Evolutionary conservation across 352 stramenopile species (phyloP).

Genomic region (Phytophthora gonapodyides): DNA sequence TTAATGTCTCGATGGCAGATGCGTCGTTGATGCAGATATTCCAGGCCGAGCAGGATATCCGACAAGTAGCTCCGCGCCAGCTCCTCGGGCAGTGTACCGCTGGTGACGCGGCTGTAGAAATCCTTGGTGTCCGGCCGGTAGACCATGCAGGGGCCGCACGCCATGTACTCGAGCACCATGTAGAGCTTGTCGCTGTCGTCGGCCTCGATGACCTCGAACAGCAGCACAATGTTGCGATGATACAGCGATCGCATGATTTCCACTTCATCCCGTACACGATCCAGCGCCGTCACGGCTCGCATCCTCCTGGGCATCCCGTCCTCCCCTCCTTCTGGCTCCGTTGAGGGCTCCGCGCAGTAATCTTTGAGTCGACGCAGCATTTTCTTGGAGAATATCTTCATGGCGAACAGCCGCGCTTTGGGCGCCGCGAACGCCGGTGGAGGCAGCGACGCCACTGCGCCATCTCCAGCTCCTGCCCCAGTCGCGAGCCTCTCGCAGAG

Average conservation of each 20-base stretch:
- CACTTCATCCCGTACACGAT: slow-evolving; percentile 85
- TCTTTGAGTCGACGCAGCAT: slow-evolving; percentile 79
- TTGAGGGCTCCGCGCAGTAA: slow-evolving; percentile 49
- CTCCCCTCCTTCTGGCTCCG: slow-evolving; percentile 1
- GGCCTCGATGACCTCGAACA: slow-evolving; percentile 92
- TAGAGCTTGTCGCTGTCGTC: slow-evolving; percentile 81
- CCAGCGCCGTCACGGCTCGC: slow-evolving; percentile 78
- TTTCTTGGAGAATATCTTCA: slow-evolving; percentile 89
- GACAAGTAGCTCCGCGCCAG: slow-evolving; percentile 65
- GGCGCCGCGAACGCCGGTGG: slow-evolving; percentile 27
- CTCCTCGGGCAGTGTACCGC: slow-evolving; percentile 57
- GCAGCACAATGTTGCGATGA: slow-evolving; percentile 89
- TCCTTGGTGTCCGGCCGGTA: slow-evolving; percentile 68
- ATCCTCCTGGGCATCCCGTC: slow-evolving; percentile 38
- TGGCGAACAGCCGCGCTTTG: slow-evolving; percentile 60
- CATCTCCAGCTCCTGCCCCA: slow-evolving; percentile 8
- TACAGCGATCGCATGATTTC: slow-evolving; percentile 88
- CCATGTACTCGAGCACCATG: slow-evolving; percentile 90
- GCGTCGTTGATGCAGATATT: slow-evolving; percentile 74
- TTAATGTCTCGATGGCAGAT: slow-evolving; percentile 92
- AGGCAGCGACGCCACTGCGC: slow-evolving; percentile 6
- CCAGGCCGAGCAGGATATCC: slow-evolving; percentile 79
- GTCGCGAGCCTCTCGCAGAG: slow-evolving; percentile 64
- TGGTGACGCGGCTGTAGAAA: slow-evolving; percentile 73
- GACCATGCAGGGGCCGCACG: slow-evolving; percentile 77